Evolutionary conservation across 352 stramenopile species (phyloP).

Genomic region (Phytophthora europaea): DNA sequence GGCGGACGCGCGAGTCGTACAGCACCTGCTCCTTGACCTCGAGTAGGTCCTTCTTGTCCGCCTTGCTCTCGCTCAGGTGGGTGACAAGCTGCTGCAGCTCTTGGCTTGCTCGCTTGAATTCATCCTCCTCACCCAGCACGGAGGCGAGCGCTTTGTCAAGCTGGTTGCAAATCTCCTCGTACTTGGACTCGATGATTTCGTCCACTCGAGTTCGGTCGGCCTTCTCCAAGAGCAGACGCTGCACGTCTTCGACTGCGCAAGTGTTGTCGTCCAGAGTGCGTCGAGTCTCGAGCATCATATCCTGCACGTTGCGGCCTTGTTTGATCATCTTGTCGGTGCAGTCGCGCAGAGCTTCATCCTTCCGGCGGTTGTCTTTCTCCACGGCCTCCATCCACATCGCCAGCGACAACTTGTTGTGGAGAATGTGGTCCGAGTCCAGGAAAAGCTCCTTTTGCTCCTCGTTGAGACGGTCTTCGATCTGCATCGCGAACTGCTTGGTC

Average conservation of each 20-base stretch:
- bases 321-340: slow-evolving; percentile 86
- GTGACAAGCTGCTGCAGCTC: slow-evolving; percentile 88
- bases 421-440: slow-evolving; percentile 81
- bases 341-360: slow-evolving; percentile 84
- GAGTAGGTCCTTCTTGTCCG: slow-evolving; percentile 86
- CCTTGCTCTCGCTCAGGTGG: slow-evolving; percentile 83
- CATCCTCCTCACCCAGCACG: slow-evolving; percentile 89
- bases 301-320: slow-evolving; percentile 83
- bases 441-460: slow-evolving; percentile 87
- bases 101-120: slow-evolving; percentile 89
- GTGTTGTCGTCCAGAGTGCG: slow-evolving; percentile 88
- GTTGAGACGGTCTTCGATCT: slow-evolving; percentile 88
- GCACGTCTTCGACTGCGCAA: slow-evolving; percentile 85
- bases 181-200: slow-evolving; percentile 91
- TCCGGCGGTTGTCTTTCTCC: slow-evolving; percentile 74
- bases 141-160: slow-evolving; percentile 89
- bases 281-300: slow-evolving; percentile 89
- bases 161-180: slow-evolving; percentile 94
- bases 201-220: slow-evolving; percentile 87
- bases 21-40: slow-evolving; percentile 91
- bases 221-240: slow-evolving; percentile 82
- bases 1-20: slow-evolving; percentile 86
- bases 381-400: slow-evolving; percentile 84
- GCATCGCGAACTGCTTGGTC: slow-evolving; percentile 85
- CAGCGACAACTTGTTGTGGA: slow-evolving; percentile 81